A percentile compares a stretch with the other conserved stretches of the same genome.
Conservation (phyloP, 129 eudicot genomes). For the Heracleum sosnowskyi region DNA sequence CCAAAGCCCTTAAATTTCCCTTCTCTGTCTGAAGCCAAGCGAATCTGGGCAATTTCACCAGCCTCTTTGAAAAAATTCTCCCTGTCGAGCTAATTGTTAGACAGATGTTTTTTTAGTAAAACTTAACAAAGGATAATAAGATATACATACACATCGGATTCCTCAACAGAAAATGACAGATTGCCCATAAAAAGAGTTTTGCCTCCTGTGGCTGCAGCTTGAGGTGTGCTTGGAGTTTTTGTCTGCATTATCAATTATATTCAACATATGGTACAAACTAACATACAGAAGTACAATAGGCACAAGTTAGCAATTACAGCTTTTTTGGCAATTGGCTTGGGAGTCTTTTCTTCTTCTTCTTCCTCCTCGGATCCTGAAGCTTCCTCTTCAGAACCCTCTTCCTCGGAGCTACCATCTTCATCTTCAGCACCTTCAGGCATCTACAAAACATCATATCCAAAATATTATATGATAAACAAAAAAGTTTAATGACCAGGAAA, state of each 20-base stretch:
- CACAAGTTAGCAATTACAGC: background rate
- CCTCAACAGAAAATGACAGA: slow-evolving; percentile 44
- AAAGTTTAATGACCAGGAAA: background rate
- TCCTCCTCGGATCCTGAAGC: slow-evolving; percentile 1
- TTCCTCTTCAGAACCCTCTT: slow-evolving; percentile 9
- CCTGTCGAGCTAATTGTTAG: slow-evolving; percentile 32
- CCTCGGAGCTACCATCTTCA: slow-evolving; percentile 9
- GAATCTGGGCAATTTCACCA: slow-evolving; percentile 65
- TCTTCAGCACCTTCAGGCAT: slow-evolving; percentile 4
- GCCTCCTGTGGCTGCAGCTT: slow-evolving; percentile 37
- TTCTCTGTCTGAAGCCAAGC: slow-evolving; percentile 48
- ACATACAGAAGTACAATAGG: background rate
- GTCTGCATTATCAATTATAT: slow-evolving; percentile 38
- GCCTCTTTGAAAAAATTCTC: slow-evolving; percentile 53
- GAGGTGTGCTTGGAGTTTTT: slow-evolving; percentile 57
- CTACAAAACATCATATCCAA: background rate
- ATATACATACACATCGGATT: slow-evolving; percentile 57
- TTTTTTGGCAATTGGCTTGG: background rate
- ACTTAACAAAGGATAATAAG: background rate
- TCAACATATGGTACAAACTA: background rate
- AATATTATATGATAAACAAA: background rate
- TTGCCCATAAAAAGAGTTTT: slow-evolving; percentile 91
- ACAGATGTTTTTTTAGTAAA: background rate
- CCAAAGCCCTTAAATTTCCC: slow-evolving; percentile 69
- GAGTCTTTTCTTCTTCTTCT: background rate